phyloP scores from a whole-genome alignment of 1,139 yeast species.

The Scheffersomyces segobiensis region DNA sequence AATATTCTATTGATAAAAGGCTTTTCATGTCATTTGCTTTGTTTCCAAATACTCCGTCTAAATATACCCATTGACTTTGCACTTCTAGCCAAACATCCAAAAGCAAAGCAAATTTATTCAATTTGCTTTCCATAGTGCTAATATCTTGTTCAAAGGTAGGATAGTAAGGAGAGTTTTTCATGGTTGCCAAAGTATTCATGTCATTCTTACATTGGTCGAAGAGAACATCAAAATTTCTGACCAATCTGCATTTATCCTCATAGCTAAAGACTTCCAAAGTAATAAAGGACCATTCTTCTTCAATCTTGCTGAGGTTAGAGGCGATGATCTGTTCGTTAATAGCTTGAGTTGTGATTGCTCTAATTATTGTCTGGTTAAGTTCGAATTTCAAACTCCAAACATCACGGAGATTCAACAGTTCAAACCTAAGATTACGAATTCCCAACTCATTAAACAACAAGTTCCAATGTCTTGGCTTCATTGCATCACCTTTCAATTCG shows the following conservation, averaged over 20 bases:
- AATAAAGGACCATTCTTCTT: constrained; percentile 47
- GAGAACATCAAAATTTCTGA: constrained; percentile 68
- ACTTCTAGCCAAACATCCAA: constrained; percentile 80
- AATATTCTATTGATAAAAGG: constrained; percentile 68
- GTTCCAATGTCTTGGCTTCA: constrained; percentile 73
- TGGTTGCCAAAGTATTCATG: constrained; percentile 61
- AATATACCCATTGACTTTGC: constrained; percentile 87
- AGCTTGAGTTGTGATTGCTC: constrained; percentile 60
- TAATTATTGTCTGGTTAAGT: constrained; percentile 47
- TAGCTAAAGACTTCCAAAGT: constrained; percentile 59
- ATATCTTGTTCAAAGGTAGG: constrained; percentile 63
- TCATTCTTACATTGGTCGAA: constrained; percentile 64
- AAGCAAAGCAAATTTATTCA: constrained; percentile 52
- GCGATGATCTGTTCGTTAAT: constrained; percentile 72
- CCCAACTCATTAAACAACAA: constrained; percentile 40
- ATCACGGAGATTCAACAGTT: constrained; percentile 51
- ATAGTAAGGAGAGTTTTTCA: constrained; percentile 71
- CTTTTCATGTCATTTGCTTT: constrained; percentile 53
- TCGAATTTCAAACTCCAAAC: constrained; percentile 59
- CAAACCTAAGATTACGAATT: constrained; percentile 14
- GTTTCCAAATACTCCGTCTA: constrained; percentile 75
- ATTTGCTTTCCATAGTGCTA: constrained; percentile 52
- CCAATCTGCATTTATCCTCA: constrained; percentile 53
- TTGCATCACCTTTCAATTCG: constrained; percentile 56
- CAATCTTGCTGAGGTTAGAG: constrained; percentile 50